Evolutionary conservation across 208 protist species (phyloP).

Genomic region (Trypanosoma boissoni): DNA sequence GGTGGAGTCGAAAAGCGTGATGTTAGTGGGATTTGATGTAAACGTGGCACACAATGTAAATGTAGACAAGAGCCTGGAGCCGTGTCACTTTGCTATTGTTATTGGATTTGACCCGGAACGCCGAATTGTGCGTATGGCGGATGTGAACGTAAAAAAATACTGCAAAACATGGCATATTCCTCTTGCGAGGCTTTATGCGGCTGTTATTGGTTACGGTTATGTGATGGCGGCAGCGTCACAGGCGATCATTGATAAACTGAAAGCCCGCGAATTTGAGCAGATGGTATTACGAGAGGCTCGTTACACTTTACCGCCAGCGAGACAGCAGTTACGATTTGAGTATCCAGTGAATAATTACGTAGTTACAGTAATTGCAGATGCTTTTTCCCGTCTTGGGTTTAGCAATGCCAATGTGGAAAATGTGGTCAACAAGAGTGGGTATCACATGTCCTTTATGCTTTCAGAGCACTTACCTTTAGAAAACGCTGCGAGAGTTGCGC

Average conservation of each 20-base stretch:
- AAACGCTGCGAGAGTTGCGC: conserved; percentile 52
- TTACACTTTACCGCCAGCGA: conserved; percentile 64
- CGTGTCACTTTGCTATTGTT: conserved; percentile 86
- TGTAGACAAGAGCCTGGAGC: conserved; percentile 48
- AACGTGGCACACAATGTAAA: conserved; percentile 82
- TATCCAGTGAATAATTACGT: conserved; percentile 79
- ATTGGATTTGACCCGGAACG: conserved; percentile 78
- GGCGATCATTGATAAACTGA: conserved; percentile 64
- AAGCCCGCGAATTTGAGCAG: conserved; percentile 53
- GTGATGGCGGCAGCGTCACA: conserved; percentile 72
- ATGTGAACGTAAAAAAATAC: conserved; percentile 90
- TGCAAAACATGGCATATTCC: conserved; percentile 88
- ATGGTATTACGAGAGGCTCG: conserved; percentile 47
- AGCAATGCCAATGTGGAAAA: conserved; percentile 70
- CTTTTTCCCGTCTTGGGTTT: conserved; percentile 76
- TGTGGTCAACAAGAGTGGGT: conserved; percentile 82
- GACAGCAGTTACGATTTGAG: conserved; percentile 68
- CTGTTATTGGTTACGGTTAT: conserved; percentile 90
- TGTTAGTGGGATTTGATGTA: conserved; percentile 88
- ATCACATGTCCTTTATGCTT: conserved; percentile 88
- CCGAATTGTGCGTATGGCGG: conserved; percentile 74
- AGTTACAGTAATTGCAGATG: conserved; percentile 85
- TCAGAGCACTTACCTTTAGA: conserved; percentile 77
- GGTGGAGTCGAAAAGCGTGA: conserved; percentile 66
- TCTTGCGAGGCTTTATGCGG: conserved; percentile 67